Base-by-base conservation (phyloP, 2,329 filamentous ascomycete genomes). In the Orbilia blumenaviensis region DNA sequence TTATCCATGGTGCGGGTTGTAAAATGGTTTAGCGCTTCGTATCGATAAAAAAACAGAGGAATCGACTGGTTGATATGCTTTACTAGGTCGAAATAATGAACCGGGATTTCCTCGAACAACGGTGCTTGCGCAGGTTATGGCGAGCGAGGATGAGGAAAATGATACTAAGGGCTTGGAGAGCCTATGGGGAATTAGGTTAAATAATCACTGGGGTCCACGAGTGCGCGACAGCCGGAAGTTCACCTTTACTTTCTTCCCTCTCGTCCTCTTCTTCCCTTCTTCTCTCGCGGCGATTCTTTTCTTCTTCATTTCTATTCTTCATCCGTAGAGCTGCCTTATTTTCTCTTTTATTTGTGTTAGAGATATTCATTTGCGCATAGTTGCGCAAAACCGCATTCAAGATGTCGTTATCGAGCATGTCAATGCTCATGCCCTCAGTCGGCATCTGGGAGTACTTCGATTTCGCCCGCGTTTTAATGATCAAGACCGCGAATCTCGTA, bases 331-430 rank as follows among this genome's bases (percentile, higher is more conserved):
- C n/a, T 32, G 34, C n/a, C n/a, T n/a, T n/a, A n/a, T n/a, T n/a
- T 54, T 16, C n/a, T 34, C 5, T 52, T n/a, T n/a, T n/a, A n/a
- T n/a, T n/a, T n/a, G n/a, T n/a, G 1, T 4, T 38, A 41, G 16
- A 18, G 5, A 6, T 27, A 42, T 42, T 5, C 32, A 36, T 18
- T 14, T 10, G 46, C 46, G 62, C 62, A 56, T 14, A 56, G 18
- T 46, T 46, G 42, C 42, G 42, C 42, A 23, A 23, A 21, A 46
- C 4, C n/a, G 18, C 34, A 38, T 25, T 29, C 52, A 67, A 75
- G 23, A 75, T 75, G 69, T 63, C 69, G 23, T 25, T 75, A 12
- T 75, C 69, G n/a, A 75, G 54, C 38, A 41, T 67, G 16, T 23
- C 42, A 12, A 75, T 75, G 69, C 54, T 58, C 18, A 41, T 75